These are phyloP conservation scores for Arctium minus DNA, from an alignment of 129 eudicot genomes.

Conservation along the genomic window DNA sequence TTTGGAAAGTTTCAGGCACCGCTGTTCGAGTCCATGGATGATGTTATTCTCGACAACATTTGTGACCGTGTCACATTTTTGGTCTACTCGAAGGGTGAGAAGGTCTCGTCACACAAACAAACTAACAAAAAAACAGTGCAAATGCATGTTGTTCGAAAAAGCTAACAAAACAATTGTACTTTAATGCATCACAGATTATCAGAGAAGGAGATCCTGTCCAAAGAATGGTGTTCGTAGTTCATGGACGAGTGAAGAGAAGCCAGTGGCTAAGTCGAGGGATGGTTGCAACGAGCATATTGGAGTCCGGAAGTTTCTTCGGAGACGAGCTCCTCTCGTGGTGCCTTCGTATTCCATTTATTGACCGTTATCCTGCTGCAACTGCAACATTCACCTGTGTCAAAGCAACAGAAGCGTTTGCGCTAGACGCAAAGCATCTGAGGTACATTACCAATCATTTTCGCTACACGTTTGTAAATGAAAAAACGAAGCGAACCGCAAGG, in stretches of 20 bases:
- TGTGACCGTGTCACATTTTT: conserved; percentile 57
- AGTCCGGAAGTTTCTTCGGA: conserved; percentile 48
- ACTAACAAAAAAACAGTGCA: background rate
- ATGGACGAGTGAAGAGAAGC: conserved; percentile 40
- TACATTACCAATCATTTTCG: conserved; percentile 54
- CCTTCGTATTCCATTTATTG: conserved; percentile 42
- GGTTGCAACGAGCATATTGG: conserved; percentile 40
- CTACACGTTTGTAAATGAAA: conserved; percentile 37
- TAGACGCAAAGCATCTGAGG: conserved; percentile 45
- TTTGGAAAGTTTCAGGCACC: conserved; percentile 43
- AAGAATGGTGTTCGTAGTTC: conserved; percentile 49
- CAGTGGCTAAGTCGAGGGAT: conserved; percentile 52
- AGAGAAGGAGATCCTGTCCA: conserved; percentile 68
- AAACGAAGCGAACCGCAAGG: conserved; percentile 36
- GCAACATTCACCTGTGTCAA: conserved; percentile 53
- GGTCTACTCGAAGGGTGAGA: conserved; percentile 50
- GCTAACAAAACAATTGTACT: background rate
- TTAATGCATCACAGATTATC: conserved; percentile 29
- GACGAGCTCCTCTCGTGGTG: conserved; percentile 62
- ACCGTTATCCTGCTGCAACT: conserved; percentile 41
- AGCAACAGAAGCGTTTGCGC: conserved; percentile 51
- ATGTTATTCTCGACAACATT: conserved; percentile 57
- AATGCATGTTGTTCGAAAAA: background rate
- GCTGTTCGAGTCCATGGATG: conserved; percentile 50
- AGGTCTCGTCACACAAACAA: conserved; percentile 32